These are phyloP conservation scores for Poteriospumella lacustris DNA, from an alignment of 108 stramenopile species.

Conservation along the genomic window DNA sequence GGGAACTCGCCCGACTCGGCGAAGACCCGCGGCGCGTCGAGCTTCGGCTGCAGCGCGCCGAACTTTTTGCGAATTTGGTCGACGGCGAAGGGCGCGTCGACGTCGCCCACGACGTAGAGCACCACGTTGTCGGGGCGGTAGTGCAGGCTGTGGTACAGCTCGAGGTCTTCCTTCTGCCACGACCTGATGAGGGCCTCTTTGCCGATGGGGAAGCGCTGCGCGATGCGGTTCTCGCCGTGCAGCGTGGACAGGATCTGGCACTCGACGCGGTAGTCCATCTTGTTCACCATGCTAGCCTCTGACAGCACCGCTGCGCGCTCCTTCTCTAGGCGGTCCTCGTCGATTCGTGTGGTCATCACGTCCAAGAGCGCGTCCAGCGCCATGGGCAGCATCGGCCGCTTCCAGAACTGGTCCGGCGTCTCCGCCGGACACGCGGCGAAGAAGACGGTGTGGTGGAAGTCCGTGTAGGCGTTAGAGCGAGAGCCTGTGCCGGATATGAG, in stretches of 20 bases:
- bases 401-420: conserved; percentile 48
- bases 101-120: conserved; percentile 88
- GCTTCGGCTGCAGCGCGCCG: conserved; percentile 50
- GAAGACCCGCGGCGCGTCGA: conserved; percentile 38
- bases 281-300: conserved; percentile 97
- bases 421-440: conserved; percentile 85
- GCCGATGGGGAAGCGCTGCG: conserved; percentile 84
- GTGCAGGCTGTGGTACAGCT: conserved; percentile 88
- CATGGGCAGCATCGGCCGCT: conserved; percentile 64
- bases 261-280: conserved; percentile 92
- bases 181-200: conserved; percentile 81
- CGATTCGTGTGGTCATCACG: conserved; percentile 88
- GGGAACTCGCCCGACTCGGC: conserved; percentile 31
- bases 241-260: conserved; percentile 88
- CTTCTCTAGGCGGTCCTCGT: conserved; percentile 83
- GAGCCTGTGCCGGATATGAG: conserved; percentile 87
- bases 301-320: conserved; percentile 86
- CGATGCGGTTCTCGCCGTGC: conserved; percentile 75
- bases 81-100: conserved; percentile 73
- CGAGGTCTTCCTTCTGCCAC: conserved; percentile 83
- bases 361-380: conserved; percentile 87
- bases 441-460: conserved; percentile 97
- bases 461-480: conserved; percentile 94
- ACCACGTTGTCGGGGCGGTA: conserved; percentile 97
- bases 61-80: conserved; percentile 74